Evolutionary conservation across 331 rosid species (phyloP).

Genomic region (Prunus yedoensis): DNA sequence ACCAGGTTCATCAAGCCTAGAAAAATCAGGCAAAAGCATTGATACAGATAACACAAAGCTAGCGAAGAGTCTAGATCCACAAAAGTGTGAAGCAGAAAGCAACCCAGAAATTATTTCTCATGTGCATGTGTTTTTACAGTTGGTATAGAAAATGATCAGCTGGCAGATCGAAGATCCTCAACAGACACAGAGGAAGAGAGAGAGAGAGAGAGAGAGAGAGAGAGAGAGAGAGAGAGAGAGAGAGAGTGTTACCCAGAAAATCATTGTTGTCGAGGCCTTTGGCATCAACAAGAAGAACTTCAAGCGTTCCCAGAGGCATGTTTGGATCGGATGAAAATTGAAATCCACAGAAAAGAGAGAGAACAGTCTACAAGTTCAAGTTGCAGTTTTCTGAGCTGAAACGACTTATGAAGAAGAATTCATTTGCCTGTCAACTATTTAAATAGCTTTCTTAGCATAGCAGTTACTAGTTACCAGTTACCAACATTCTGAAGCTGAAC

Average conservation of each 20-base stretch:
- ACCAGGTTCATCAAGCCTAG: background rate
- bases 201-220: no score
- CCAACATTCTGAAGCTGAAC: no score
- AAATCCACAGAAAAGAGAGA: background rate
- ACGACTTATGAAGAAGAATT: background rate
- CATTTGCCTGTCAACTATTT: background rate
- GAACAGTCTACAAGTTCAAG: background rate
- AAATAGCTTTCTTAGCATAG: background rate
- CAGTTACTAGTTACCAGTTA: background rate
- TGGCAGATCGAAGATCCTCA: background rate
- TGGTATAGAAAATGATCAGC: background rate
- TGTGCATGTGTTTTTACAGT: background rate
- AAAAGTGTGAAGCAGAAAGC: background rate
- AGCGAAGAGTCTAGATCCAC: slow-evolving; percentile 3
- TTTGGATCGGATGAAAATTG: background rate
- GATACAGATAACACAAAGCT: background rate
- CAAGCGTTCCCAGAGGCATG: slow-evolving; percentile 62
- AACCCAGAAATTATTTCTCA: background rate
- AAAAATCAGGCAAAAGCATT: background rate
- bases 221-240: background rate
- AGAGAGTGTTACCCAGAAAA: slow-evolving; percentile 12
- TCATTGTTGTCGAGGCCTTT: slow-evolving; percentile 62
- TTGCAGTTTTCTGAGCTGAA: background rate
- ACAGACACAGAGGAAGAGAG: background rate
- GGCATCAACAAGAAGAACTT: slow-evolving; percentile 62